phyloP scores from a whole-genome alignment of 2,329 filamentous ascomycete genomes.

The Paracorniculantispora psalliotae region DNA sequence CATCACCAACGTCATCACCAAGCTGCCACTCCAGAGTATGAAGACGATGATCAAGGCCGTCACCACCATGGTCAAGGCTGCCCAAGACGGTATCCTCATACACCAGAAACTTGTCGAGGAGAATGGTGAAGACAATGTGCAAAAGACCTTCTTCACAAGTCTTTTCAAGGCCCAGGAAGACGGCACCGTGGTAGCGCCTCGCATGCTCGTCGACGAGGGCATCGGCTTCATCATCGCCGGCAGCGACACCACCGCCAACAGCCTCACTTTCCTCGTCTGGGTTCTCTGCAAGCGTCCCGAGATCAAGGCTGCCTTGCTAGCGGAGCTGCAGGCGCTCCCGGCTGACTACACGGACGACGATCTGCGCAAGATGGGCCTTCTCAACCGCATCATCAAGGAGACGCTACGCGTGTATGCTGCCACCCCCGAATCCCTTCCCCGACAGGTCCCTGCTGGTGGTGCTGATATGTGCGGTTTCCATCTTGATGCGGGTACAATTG shows the following conservation, averaged over 20 bases:
- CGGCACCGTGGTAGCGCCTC: slow-evolving; percentile 18
- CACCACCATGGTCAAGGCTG: background rate
- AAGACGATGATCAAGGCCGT: background rate
- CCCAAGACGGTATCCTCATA: background rate
- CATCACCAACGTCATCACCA: background rate
- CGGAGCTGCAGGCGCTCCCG: slow-evolving; percentile 32
- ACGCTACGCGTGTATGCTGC: slow-evolving; percentile 39
- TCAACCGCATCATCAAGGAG: slow-evolving; percentile 41
- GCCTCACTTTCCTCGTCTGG: slow-evolving; percentile 45
- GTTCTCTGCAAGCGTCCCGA: slow-evolving; percentile 26
- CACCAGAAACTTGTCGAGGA: slow-evolving; percentile 4
- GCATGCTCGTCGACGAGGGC: slow-evolving; percentile 36
- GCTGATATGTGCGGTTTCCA: slow-evolving; percentile 32
- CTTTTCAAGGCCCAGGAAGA: slow-evolving; percentile 29
- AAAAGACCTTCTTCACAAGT: slow-evolving; percentile 32
- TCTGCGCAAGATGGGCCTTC: slow-evolving; percentile 28
- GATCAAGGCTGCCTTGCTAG: slow-evolving; percentile 27
- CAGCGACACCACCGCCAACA: slow-evolving; percentile 46
- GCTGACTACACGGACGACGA: slow-evolving; percentile 17
- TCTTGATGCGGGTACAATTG: slow-evolving; percentile 34
- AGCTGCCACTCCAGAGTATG: background rate
- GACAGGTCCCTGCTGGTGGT: slow-evolving; percentile 35
- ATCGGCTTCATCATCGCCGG: slow-evolving; percentile 44
- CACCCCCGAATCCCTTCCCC: slow-evolving; percentile 34
- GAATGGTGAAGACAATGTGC: background rate